These are phyloP conservation scores for Lipomyces anomalus DNA, from an alignment of 805 yeast genomes.

Conservation along the genomic window DNA sequence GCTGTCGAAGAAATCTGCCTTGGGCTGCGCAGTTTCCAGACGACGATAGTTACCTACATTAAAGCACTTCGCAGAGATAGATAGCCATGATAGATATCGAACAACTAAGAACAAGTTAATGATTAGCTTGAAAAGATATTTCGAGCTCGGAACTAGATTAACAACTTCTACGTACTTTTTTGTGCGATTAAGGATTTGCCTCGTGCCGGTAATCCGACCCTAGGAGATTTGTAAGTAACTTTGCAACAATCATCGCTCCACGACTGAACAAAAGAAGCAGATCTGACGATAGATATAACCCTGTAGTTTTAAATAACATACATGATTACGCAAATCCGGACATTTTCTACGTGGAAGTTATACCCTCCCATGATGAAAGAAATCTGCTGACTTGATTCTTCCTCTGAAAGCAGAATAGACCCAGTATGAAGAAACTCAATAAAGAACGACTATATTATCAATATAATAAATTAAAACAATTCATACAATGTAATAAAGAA, in stretches of 20 bases:
- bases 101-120: constrained; percentile 44
- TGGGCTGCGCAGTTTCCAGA: constrained; percentile 51
- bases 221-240: constrained; percentile 2
- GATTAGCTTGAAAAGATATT: constrained; percentile 2
- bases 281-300: background rate
- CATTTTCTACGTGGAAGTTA: constrained; percentile 48
- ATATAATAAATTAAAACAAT: too few relatives aligned
- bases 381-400: too few relatives aligned
- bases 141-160: background rate
- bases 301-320: constrained; percentile 6
- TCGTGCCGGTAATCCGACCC: constrained; percentile 49
- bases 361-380: constrained; percentile 5
- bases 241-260: background rate
- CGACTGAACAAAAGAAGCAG: too few relatives aligned
- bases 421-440: too few relatives aligned
- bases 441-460: too few relatives aligned
- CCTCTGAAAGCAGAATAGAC: too few relatives aligned
- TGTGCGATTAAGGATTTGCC: constrained; percentile 94
- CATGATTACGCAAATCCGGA: constrained; percentile 77
- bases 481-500: too few relatives aligned
- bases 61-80: constrained; percentile 79
- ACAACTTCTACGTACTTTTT: constrained; percentile 44
- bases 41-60: constrained; percentile 86
- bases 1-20: constrained; percentile 74
- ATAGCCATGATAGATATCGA: constrained; percentile 86